Conservation (phyloP, 169 alveolate species). For the Plasmodium sp. region DNA sequence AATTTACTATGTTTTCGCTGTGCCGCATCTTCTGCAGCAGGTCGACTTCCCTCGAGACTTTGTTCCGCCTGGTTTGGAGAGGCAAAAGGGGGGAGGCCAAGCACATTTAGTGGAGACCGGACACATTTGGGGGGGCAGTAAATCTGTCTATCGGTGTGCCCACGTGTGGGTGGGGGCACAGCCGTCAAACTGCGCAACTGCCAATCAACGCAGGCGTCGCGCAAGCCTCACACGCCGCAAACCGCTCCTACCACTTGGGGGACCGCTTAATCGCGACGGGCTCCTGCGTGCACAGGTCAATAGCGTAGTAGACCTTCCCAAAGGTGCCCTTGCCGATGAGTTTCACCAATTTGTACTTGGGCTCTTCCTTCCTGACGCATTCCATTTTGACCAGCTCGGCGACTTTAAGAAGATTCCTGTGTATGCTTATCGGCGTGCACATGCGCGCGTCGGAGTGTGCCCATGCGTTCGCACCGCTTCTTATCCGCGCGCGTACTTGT, state of each 20-base stretch:
- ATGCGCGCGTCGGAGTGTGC: neutral
- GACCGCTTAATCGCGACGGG: slow-evolving; percentile 68
- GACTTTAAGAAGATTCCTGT: neutral
- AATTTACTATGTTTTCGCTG: slow-evolving; percentile 44
- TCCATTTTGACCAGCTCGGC: neutral
- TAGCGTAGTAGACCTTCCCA: slow-evolving; percentile 65
- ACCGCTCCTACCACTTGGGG: slow-evolving; percentile 32
- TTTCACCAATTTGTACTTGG: slow-evolving; percentile 31
- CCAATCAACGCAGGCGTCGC: neutral
- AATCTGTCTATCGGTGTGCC: neutral
- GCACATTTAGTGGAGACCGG: neutral
- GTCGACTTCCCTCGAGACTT: slow-evolving; percentile 73
- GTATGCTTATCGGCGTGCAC: neutral
- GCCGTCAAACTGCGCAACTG: neutral
- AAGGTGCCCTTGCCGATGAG: slow-evolving; percentile 67
- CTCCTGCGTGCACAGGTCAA: slow-evolving; percentile 56
- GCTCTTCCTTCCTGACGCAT: neutral
- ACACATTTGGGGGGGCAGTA: too few relatives aligned
- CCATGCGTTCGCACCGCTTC: neutral
- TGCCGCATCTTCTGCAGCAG: slow-evolving; percentile 37
- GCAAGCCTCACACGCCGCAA: neutral
- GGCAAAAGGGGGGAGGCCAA: neutral
- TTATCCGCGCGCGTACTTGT: neutral
- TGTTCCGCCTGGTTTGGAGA: slow-evolving; percentile 30
- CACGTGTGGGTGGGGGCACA: neutral